Conservation (phyloP, 2,329 filamentous ascomycete genomes). For the Stachybotrys chartarum region DNA sequence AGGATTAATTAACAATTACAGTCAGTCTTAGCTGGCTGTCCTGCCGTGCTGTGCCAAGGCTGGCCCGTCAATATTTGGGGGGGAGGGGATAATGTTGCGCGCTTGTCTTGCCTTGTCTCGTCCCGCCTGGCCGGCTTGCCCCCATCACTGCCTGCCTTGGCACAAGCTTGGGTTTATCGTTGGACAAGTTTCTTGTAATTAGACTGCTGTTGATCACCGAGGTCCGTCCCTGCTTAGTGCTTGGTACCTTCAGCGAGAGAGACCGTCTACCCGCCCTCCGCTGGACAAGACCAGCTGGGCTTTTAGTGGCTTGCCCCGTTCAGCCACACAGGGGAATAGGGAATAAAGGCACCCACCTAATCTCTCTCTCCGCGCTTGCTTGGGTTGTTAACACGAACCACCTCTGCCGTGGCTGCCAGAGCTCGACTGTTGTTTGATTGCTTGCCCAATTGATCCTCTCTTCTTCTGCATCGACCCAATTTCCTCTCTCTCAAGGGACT, state of each 20-base stretch:
- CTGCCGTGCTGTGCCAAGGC: neutral
- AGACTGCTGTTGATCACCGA: neutral
- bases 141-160: too few relatives aligned
- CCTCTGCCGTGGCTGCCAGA: neutral
- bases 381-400: neutral
- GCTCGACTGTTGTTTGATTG: neutral
- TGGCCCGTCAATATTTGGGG: neutral
- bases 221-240: neutral
- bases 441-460: neutral
- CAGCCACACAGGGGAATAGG: neutral
- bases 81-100: too few relatives aligned
- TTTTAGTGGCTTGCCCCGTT: neutral
- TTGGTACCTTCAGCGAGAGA: neutral
- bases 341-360: neutral
- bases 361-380: neutral
- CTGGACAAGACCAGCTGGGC: too few relatives aligned
- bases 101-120: neutral
- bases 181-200: neutral
- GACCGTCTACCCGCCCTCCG: too few relatives aligned
- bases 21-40: too few relatives aligned
- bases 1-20: too few relatives aligned
- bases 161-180: neutral
- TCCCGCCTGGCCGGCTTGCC: neutral
- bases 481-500: neutral
- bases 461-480: neutral